Evolutionary conservation across 768 basidiomycete species (phyloP), one percentile per base, ranked within the genome.

Genomic region (Leccinellum rugosiceps): DNA sequence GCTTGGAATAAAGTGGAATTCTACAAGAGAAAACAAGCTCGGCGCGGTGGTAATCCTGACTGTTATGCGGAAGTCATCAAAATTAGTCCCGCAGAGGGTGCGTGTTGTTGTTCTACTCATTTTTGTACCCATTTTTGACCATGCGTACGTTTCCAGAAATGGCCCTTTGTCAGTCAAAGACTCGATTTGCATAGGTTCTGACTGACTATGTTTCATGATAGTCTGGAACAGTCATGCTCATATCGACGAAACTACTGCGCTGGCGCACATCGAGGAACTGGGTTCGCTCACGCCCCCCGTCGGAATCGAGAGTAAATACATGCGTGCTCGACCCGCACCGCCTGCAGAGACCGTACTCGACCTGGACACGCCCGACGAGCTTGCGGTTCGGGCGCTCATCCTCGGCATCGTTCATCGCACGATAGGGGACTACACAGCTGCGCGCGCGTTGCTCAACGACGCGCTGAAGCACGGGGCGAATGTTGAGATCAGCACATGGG

Each of bases 151-250:
- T 51, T 41, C 58, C 28, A 87, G 90, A 92, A 67, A 76, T 92
- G 28, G 85, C 74, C 2, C 79, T 91, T 51, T 90, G 89, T 90
- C 64, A 61, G 84, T 76, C 3, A 10, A 19, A 43, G n/a, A 9
- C 30, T 34, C 25, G n/a, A 13, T 23, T 41, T 19, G 13, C 8
- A 2, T 21, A 11, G 31, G 30, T 31, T 23, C 23, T 30, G 0
- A 50, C 61, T 67, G 26, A 62, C 53, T 58, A 34, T 6, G n/a
- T 21, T 50, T 11, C 38, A 15, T 55, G 2, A 47, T 55, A 90
- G 88, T 92, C 72, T 92, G 90, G 90, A 92, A 92, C 65, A 85
- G 79, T 1, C 86, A 90, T 65, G 68, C 80, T n/a, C 82, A 87
- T 4, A 79, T 89, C 45, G 74, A 77, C 7, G 72, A 76, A 17